Base-by-base conservation (phyloP, 306 rosid genomes). In the Vachellia collinsii region DNA sequence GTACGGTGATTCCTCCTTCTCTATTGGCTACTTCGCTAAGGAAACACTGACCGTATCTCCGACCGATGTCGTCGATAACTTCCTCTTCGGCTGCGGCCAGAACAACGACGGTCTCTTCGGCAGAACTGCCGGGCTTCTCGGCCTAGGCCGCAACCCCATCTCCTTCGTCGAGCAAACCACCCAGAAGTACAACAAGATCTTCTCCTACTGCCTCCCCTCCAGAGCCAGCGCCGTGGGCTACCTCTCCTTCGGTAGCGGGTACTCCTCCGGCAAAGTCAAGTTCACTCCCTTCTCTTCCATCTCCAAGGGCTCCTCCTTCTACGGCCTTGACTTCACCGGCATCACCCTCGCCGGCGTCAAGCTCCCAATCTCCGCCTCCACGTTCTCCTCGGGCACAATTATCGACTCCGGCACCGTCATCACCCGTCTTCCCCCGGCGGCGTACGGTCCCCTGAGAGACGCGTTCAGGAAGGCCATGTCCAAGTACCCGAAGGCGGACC, bases 331-430 rank as follows among this genome's bases (percentile, higher is more conserved):
- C 48, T 39, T 90, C 0, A 8, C 76, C 3, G 91, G 88, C 3
- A 84, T 94, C 38, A 22, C 71, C 16, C 85, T 94, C 6, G 81
- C 53, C 0, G 93, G 91, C 5, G 7, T 16, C 8, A 78, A 48
- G 2, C 59, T 94, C 11, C 62, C 91, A 0, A 64, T 88, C 3
- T 48, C 92, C 8, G 8, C 89, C 3, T 70, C 90, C 8, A 72
- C 82, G 0, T 93, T 90, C 76, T 81, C 91, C 25, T 0, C 89
- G 0, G 94, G 97, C 8, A 64, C 86, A 16, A 83, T 93, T 25
- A 90, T 93, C 5, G 98, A 93, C 77, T 90, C 98, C 3, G 98
- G 97, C 34, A 91, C 98, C 3, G 94, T 91, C 4, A 88, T 93
- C 75, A 54, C 94, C 0, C 84, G 93, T 11, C 70, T 93, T 44